Base-by-base conservation (phyloP, 2,329 filamentous ascomycete species). In the Colletotrichum nymphaeae region DNA sequence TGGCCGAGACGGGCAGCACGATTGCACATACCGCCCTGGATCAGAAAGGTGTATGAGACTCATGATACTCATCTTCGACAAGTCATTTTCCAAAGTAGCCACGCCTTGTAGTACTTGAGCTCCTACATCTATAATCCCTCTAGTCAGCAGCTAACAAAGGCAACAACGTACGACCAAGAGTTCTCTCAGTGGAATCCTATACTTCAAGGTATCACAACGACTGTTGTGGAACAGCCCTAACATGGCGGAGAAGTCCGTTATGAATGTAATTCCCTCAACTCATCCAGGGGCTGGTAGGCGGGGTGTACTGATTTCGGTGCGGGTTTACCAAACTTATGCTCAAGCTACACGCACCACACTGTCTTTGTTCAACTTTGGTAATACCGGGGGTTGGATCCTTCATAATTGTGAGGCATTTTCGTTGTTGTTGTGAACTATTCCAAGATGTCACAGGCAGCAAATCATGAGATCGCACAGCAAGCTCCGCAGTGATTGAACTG, bases 281-380 rank as follows among this genome's bases (percentile, higher is more conserved):
- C 42, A 11, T 12, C 32, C 32, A 35, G 32, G 3, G 19, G 42
- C 19, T n/a, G 19, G 19, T 22, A 22, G 8, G 7, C 42, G 19
- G 8, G 19, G 19, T 22, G 7, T 49, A 49, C 4, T 19, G 8
- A 49, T 22, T 22, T 22, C 19, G 42, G 16, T 22, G 42, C 42
- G 42, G 0, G 3, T n/a, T 9, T 22, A 1, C 4, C 4, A 2
- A 22, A 19, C 19, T 4, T 8, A 4, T 49, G 19, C 9, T n/a
- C 19, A 22, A 49, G 42, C 42, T 19, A 49, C 11, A 35, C 32
- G 11, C 19, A 19, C 42, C 4, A 49, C 19, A n/a, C 19, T 49
- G 42, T n/a, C 42, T 19, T 19, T 22, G 42, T 49, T n/a, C 4
- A 42, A 19, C 42, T n/a, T 9, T 11, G 4, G 8, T 3, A 49